Evolutionary conservation across 768 basidiomycete species (phyloP), one percentile per base, ranked within the genome.

Genomic region (Tylopilus felleus): DNA sequence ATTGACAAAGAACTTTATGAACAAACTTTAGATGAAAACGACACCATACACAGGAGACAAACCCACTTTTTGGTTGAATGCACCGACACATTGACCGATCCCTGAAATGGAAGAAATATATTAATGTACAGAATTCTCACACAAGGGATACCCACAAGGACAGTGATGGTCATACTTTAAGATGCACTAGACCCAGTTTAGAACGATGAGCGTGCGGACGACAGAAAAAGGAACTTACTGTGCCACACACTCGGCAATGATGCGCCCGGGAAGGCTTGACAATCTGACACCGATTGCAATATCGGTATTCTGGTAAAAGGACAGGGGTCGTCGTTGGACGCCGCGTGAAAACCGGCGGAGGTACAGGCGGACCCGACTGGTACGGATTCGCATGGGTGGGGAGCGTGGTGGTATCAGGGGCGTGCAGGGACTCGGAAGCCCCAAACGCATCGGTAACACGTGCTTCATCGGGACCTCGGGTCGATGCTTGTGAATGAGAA

Each of bases 61-160:
- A 51, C 76, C 21, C 53, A 88, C 90, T 72, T 93, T 93, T 60
- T 95, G 89, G 65, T 98, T 98, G 36, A 82, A 81, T 47, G 93
- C 94, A 12, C 94, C 94, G 19, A 97, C 91, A 60, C 94, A 98
- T 64, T 93, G 90, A 12, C 94, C 94, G 49, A 98, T 86, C 94
- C 93, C 90, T 83, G 27, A 53, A 38, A 55, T 7, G 39, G 41
- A 45, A 10, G 13, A 22, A 29, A 22, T 50, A 52, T 10, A 51
- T 36, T 22, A 47, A 25, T 39, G 13, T 25, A 42, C 48, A 19
- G 8, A 35, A 25, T 16, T 38, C 31, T 31, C 51, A 44, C 14
- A 39, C 49, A 52, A 25, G 36, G 40, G 23, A 19, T 7, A 74
- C 85, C 59, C 67, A 90, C 89, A 93, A 47, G 91, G 91, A 71